Evolutionary conservation across 2,329 filamentous ascomycete species (phyloP).

Genomic region (Neobulgaria alba): DNA sequence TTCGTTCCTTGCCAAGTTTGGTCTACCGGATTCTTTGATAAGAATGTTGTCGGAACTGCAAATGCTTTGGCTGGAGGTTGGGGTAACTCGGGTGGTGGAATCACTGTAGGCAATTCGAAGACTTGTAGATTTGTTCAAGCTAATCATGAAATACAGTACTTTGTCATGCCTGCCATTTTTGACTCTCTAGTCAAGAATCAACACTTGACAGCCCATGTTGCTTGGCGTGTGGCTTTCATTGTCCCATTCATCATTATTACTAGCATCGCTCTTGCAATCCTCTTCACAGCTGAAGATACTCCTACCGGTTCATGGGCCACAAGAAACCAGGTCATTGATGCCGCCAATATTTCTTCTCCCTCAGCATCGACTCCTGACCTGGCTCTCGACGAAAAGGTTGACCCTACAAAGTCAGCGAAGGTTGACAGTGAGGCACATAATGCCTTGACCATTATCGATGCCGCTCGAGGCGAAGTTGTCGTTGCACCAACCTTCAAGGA

Average conservation of each 20-base stretch:
- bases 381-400: conserved; percentile 38
- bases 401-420: conserved; percentile 35
- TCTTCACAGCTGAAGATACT: conserved; percentile 71
- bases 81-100: conserved; percentile 80
- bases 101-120: conserved; percentile 56
- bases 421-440: conserved; percentile 37
- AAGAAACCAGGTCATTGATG: conserved; percentile 36
- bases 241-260: conserved; percentile 74
- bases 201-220: conserved; percentile 55
- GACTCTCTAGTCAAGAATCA: conserved; percentile 58
- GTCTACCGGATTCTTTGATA: conserved; percentile 89
- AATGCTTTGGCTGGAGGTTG: conserved; percentile 79
- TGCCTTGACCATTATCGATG: conserved; percentile 40
- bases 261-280: conserved; percentile 54
- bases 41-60: conserved; percentile 81
- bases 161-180: conserved; percentile 85
- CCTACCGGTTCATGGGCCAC: conserved; percentile 77
- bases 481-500: conserved; percentile 47
- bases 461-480: conserved; percentile 43
- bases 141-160: conserved; percentile 47
- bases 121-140: too few relatives aligned
- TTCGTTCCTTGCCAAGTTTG: conserved; percentile 88
- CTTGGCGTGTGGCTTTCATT: conserved; percentile 79
- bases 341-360: too few relatives aligned
- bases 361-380: too few relatives aligned